Evolutionary conservation across 768 basidiomycete genomes (phyloP), one percentile per base, ranked within the genome.

Genomic region (Flagelloscypha sp.): DNA sequence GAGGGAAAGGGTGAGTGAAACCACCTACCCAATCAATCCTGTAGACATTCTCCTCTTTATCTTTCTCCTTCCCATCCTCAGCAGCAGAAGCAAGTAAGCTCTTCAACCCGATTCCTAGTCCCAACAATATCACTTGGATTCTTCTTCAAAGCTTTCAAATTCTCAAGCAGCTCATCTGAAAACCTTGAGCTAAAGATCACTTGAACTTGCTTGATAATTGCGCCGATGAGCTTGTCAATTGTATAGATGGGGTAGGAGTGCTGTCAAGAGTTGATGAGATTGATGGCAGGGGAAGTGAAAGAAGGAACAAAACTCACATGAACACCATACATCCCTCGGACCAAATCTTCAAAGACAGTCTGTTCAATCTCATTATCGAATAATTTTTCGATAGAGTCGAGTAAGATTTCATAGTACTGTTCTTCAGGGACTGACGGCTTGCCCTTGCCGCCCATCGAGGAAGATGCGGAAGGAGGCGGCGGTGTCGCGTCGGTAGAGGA

Each of bases 311-410:
- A 15, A 42, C 53, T 19, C 23, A 83, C 90, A 66, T 76, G 76
- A 28, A 78, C 69, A n/a, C 87, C 85, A 56, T 89, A 93, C 68
- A 90, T 79, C 37, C 70, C 71, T 27, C 94, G 70, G 66, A 94
- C 73, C 47, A 84, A 84, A 46, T 99, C 95, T 58, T 98, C 94
- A 53, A 93, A 98, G 4, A 66, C 71, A 27, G 66, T 62, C 44
- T 82, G 82, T 48, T 99, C 95, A 16, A 98, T 67, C 53, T 95
- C 88, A 44, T 84, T 85, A 50, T 93, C 93, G 45, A 97, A 95
- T 29, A 98, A 56, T 41, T 79, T 73, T 55, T 99, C 95, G 52
- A 86, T 88, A 3, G 84, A 78, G 40, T 83, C 84, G 11, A 99
- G 69, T 48, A 92, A 62, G 37, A 90, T 67, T 31, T 81, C 79